Percentiles rank a stretch among this genome's conserved stretches.
phyloP scores from a whole-genome alignment of 257 asterid genomes.

The Nicotiana obtusifolia region DNA sequence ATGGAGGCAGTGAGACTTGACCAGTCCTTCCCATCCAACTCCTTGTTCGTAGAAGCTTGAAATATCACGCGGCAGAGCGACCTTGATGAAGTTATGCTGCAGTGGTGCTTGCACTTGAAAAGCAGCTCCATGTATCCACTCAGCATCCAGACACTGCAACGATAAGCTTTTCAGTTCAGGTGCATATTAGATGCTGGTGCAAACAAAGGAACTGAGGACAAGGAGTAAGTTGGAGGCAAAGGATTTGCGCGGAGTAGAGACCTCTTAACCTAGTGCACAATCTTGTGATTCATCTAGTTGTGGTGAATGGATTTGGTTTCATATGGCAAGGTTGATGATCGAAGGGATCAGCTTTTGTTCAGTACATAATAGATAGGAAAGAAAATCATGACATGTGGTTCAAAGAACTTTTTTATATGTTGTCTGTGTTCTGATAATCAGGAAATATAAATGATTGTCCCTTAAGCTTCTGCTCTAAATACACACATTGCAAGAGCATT shows the following conservation, averaged over 20 bases:
- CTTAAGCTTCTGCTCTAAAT: too few species aligned
- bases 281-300: background rate
- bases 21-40: background rate
- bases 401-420: background rate
- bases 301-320: background rate
- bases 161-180: background rate
- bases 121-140: background rate
- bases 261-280: background rate
- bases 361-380: background rate
- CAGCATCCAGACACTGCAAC: background rate
- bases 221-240: background rate
- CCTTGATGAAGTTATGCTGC: background rate
- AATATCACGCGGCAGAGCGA: background rate
- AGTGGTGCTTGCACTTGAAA: background rate
- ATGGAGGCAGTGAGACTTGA: slow-evolving; percentile 20
- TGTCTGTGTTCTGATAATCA: background rate
- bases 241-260: background rate
- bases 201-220: background rate
- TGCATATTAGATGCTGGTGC: background rate
- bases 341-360: background rate
- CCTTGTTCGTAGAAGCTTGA: background rate
- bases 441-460: background rate
- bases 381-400: background rate
- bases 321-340: background rate
- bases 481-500: too few species aligned